Evolutionary conservation across 2,329 filamentous ascomycete genomes (phyloP).

Genomic region (Blastomyces gilchristii): DNA sequence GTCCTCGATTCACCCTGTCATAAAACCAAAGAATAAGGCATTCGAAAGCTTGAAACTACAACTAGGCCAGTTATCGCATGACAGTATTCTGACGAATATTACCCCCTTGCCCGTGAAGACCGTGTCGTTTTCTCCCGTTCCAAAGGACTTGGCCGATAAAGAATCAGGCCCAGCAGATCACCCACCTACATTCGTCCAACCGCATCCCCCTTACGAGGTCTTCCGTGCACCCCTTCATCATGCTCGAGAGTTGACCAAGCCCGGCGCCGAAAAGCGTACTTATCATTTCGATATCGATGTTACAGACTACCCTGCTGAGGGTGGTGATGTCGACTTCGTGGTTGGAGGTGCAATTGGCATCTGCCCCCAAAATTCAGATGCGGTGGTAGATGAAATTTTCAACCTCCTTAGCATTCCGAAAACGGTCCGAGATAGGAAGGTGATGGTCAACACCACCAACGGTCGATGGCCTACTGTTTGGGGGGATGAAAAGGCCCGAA

Average conservation of each 20-base stretch:
- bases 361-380: conserved; percentile 71
- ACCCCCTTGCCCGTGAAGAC: conserved; percentile 64
- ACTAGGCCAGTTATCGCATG: conserved; percentile 60
- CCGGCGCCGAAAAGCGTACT: conserved; percentile 88
- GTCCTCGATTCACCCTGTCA: conserved; percentile 40
- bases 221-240: conserved; percentile 80
- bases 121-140: conserved; percentile 49
- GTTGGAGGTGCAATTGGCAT: conserved; percentile 93
- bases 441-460: conserved; percentile 64
- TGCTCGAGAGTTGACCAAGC: conserved; percentile 74
- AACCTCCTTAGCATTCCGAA: conserved; percentile 71
- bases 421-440: conserved; percentile 71
- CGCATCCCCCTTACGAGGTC: conserved; percentile 86
- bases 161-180: conserved; percentile 41
- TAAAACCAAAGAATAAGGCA: conserved; percentile 68
- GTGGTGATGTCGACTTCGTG: conserved; percentile 76
- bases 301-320: conserved; percentile 80
- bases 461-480: conserved; percentile 97
- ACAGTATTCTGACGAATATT: conserved; percentile 60
- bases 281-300: conserved; percentile 97
- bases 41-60: conserved; percentile 70
- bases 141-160: conserved; percentile 26
- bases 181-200: conserved; percentile 83
- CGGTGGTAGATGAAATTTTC: conserved; percentile 71
- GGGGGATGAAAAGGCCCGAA: conserved; percentile 77